These are phyloP conservation scores for Neofusicoccum parvum DNA, from an alignment of 2,329 filamentous ascomycete genomes.

Conservation along the genomic window DNA sequence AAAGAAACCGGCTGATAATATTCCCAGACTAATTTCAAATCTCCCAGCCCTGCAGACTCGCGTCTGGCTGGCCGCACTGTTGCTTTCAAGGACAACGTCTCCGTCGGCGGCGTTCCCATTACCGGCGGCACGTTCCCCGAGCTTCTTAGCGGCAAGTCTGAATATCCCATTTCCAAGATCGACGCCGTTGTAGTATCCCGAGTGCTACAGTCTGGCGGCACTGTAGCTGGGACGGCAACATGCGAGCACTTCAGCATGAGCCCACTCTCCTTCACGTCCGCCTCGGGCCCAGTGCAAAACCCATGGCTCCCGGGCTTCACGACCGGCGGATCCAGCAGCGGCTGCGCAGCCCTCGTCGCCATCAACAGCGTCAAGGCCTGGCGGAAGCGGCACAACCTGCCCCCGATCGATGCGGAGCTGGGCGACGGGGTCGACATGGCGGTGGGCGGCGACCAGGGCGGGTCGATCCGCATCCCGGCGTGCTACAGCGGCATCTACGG, in stretches of 20 bases:
- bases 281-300: slow-evolving; percentile 50
- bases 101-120: slow-evolving; percentile 48
- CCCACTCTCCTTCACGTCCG: slow-evolving; percentile 46
- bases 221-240: slow-evolving; percentile 47
- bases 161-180: slow-evolving; percentile 39
- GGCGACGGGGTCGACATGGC: slow-evolving; percentile 41
- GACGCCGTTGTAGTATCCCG: slow-evolving; percentile 51
- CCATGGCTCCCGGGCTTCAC: slow-evolving; percentile 38
- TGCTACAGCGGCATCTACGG: slow-evolving; percentile 80
- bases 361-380: slow-evolving; percentile 31
- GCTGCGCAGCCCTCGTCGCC: slow-evolving; percentile 37
- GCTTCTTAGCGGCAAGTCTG: slow-evolving; percentile 40
- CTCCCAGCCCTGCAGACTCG: slow-evolving; percentile 10
- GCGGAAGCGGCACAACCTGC: slow-evolving; percentile 27
- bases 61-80: slow-evolving; percentile 36
- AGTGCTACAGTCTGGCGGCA: slow-evolving; percentile 46
- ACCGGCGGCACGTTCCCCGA: slow-evolving; percentile 45
- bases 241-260: slow-evolving; percentile 53
- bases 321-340: slow-evolving; percentile 39
- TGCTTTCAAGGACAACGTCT: slow-evolving; percentile 53
- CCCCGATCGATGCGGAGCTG: slow-evolving; percentile 25
- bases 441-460: slow-evolving; percentile 69
- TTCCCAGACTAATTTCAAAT: slow-evolving; percentile 20
- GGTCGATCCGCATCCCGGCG: slow-evolving; percentile 72
- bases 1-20: not conserved